Percentiles rank a stretch among this genome's conserved stretches.
Conservation (phyloP, 345 rosid genomes). For the Geranium brycei region DNA sequence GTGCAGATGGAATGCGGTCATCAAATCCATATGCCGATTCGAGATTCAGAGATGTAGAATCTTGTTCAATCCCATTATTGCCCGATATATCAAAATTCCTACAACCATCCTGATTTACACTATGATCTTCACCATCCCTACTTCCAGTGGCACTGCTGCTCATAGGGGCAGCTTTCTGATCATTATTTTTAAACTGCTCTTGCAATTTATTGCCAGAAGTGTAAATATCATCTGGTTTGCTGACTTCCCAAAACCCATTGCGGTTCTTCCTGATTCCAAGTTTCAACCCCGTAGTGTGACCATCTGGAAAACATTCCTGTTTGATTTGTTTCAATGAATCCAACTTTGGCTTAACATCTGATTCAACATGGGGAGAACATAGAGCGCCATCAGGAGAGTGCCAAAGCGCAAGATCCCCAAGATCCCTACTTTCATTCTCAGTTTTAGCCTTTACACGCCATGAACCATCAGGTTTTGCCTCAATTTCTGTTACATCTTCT, state of each 20-base stretch:
- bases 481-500: slow-evolving; percentile 77
- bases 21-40: slow-evolving; percentile 40
- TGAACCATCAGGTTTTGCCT: slow-evolving; percentile 87
- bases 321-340: slow-evolving; percentile 45
- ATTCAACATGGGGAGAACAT: slow-evolving; percentile 20
- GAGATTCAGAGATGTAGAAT: slow-evolving; percentile 56
- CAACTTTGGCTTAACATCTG: slow-evolving; percentile 30
- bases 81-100: slow-evolving; percentile 43
- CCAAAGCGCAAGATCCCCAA: slow-evolving; percentile 79
- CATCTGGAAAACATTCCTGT: slow-evolving; percentile 74
- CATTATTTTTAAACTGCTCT: slow-evolving; percentile 34
- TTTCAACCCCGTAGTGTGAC: slow-evolving; percentile 50
- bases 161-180: slow-evolving; percentile 56
- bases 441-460: slow-evolving; percentile 86
- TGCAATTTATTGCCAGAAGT: slow-evolving; percentile 50
- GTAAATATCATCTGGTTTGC: slow-evolving; percentile 64
- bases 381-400: slow-evolving; percentile 65
- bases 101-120: slow-evolving; percentile 84
- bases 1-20: slow-evolving; percentile 38
- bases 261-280: slow-evolving; percentile 79
- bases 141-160: slow-evolving; percentile 90
- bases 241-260: slow-evolving; percentile 84
- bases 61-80: slow-evolving; percentile 57
- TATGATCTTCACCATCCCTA: slow-evolving; percentile 80
- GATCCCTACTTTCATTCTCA: slow-evolving; percentile 61